A percentile compares a stretch with the other conserved stretches of the same genome.
Evolutionary conservation across 306 rosid genomes (phyloP).

Genomic region (Inga oerstediana): DNA sequence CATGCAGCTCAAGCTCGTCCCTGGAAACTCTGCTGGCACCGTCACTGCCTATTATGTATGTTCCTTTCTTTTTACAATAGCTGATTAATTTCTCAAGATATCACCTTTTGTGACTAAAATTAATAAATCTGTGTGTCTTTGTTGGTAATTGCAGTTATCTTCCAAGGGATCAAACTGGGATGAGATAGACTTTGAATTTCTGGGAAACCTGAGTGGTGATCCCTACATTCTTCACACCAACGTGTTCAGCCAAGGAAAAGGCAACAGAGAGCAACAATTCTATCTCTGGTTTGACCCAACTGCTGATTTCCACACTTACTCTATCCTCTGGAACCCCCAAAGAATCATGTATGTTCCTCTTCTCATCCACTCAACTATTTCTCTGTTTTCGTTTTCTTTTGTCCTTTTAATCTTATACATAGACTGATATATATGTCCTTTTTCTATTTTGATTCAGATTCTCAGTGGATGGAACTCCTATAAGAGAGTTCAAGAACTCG

Average conservation of each 20-base stretch:
- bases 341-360: not conserved
- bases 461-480: slow-evolving; percentile 11
- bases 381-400: not conserved
- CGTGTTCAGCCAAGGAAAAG: slow-evolving; percentile 36
- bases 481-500: slow-evolving; percentile 5
- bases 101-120: not conserved
- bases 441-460: not conserved
- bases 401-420: not conserved
- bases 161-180: slow-evolving; percentile 48
- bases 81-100: not conserved
- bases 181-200: slow-evolving; percentile 56
- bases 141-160: slow-evolving; percentile 19
- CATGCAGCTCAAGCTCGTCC: slow-evolving; percentile 81
- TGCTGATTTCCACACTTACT: slow-evolving; percentile 49
- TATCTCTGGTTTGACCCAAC: slow-evolving; percentile 61
- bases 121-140: not conserved
- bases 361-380: not conserved
- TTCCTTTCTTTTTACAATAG: not conserved
- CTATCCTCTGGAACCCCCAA: slow-evolving; percentile 14
- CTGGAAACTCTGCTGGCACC: slow-evolving; percentile 81
- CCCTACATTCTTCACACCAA: slow-evolving; percentile 56
- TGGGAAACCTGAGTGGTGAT: slow-evolving; percentile 55
- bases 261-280: slow-evolving; percentile 62
- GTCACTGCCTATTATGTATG: slow-evolving; percentile 79
- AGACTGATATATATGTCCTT: not conserved